Evolutionary conservation across 805 yeast species (phyloP), one percentile per base, ranked within the genome.

Genomic region (Yarrowia sp.): DNA sequence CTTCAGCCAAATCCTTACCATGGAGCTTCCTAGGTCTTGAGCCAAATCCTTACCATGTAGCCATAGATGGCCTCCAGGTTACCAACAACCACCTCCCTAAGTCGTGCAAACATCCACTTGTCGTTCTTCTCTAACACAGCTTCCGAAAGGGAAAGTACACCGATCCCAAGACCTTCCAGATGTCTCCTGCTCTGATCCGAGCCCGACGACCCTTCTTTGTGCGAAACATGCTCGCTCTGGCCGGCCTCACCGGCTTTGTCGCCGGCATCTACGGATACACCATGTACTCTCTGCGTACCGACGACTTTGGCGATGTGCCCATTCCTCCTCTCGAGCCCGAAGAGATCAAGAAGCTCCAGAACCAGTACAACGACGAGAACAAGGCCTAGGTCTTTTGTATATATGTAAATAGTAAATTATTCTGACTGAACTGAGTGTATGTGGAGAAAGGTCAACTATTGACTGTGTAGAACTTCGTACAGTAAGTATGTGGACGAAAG

Each of bases 161-260:
- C 14, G 60, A 50, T 36, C 67, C 67, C 49, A 80, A 81, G 71
- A 90, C 93, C 40, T 89, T 85, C 79, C 88, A 88, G 75, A 92
- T 92, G 94, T 91, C 97, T 0, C 97, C 97, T 15, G 97, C 97
- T 7, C 87, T 94, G 83, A 82, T 91, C 72, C 84, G 98, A 71
- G 97, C 97, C 56, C 85, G 98, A 77, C 83, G 84, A 69, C 98
- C 97, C 49, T 94, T 85, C 75, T 91, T 92, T 79, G 85, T 87
- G 84, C 86, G 83, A 73, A 94, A 93, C 77, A 84, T 89, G 75
- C 80, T 85, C 19, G 85, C 87, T 0, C 85, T 93, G 63, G 81
- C 81, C 17, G 78, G 84, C 0, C 80, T 91, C 20, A 78, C 87
- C 5, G 84, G 88, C n/a, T 79, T 91, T 65, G 87, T 95, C 7